Evolutionary conservation across 2,329 filamentous ascomycete genomes (phyloP).

Genomic region (Aspergillus alliaceus): DNA sequence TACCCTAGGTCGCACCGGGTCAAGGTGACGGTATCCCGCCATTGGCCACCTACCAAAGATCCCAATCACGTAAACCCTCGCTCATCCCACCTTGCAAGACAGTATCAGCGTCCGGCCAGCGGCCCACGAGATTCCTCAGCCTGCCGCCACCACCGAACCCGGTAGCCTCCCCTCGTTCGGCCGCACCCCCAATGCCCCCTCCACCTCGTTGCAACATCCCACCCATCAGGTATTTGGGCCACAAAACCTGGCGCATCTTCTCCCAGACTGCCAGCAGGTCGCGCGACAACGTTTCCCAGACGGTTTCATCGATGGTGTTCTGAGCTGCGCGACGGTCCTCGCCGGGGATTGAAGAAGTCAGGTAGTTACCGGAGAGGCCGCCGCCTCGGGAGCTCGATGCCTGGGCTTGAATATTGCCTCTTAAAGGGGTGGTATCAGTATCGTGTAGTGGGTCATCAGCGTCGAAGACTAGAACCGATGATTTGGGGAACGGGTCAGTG

Average conservation of each 20-base stretch:
- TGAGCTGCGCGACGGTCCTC: constrained; percentile 86
- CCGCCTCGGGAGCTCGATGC: constrained; percentile 47
- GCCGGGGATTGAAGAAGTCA: constrained; percentile 85
- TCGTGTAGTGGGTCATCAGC: constrained; percentile 80
- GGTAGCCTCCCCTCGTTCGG: constrained; percentile 57
- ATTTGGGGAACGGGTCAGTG: neutral
- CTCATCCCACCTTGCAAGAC: constrained; percentile 74
- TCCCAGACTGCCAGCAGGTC: constrained; percentile 93
- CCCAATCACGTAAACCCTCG: constrained; percentile 90
- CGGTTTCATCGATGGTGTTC: constrained; percentile 94
- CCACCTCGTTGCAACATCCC: constrained; percentile 60
- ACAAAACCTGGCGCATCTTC: constrained; percentile 97
- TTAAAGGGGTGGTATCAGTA: constrained; percentile 73
- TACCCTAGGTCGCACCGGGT: neutral
- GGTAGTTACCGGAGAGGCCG: constrained; percentile 74
- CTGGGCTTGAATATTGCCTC: constrained; percentile 74
- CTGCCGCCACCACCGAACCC: constrained; percentile 49
- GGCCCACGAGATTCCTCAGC: constrained; percentile 57
- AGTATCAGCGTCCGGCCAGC: constrained; percentile 68
- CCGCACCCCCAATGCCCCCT: constrained; percentile 55
- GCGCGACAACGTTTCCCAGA: constrained; percentile 94
- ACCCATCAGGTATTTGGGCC: constrained; percentile 86
- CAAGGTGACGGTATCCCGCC: neutral
- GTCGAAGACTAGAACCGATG: constrained; percentile 66
- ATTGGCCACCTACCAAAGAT: constrained; percentile 68